These are phyloP conservation scores for Fusarium praegraminearum DNA, from an alignment of 2,329 filamentous ascomycete species.

Conservation along the genomic window DNA sequence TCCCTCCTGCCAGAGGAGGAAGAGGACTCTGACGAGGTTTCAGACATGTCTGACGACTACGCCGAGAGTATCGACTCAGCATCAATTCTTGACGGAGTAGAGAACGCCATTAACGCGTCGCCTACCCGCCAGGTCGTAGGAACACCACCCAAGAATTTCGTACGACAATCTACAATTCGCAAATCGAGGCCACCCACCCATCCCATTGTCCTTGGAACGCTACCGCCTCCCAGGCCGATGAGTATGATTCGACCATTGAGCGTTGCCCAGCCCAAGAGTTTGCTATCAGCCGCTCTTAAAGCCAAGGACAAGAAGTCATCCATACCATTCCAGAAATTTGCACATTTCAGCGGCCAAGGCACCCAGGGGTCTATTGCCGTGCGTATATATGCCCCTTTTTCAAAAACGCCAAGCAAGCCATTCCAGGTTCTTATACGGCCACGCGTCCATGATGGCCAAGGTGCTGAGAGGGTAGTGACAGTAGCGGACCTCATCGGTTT, in stretches of 20 bases:
- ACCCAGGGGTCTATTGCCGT: slow-evolving; percentile 81
- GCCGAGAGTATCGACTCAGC: slow-evolving; percentile 76
- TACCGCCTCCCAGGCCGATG: slow-evolving; percentile 78
- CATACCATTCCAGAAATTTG: slow-evolving; percentile 82
- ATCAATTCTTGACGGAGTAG: slow-evolving; percentile 75
- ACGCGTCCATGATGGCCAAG: slow-evolving; percentile 75
- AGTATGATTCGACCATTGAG: slow-evolving; percentile 74
- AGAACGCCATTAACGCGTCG: slow-evolving; percentile 67
- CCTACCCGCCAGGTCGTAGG: slow-evolving; percentile 70
- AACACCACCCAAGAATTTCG: slow-evolving; percentile 71
- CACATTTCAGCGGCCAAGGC: slow-evolving; percentile 80
- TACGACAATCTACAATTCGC: slow-evolving; percentile 72
- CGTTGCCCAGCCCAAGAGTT: slow-evolving; percentile 75
- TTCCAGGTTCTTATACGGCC: slow-evolving; percentile 79
- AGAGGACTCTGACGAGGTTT: slow-evolving; percentile 71
- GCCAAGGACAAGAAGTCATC: slow-evolving; percentile 76
- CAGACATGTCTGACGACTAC: slow-evolving; percentile 74
- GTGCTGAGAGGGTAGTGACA: slow-evolving; percentile 70
- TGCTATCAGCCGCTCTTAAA: slow-evolving; percentile 78
- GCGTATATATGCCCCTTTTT: slow-evolving; percentile 81
- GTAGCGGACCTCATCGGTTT: slow-evolving; percentile 87
- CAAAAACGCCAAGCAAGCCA: slow-evolving; percentile 71
- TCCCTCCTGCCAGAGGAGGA: slow-evolving; percentile 68
- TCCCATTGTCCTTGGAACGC: slow-evolving; percentile 69
- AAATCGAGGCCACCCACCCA: slow-evolving; percentile 69